Conservation (phyloP, 2,329 filamentous ascomycete species). For the Cladosporium cucumerinum region DNA sequence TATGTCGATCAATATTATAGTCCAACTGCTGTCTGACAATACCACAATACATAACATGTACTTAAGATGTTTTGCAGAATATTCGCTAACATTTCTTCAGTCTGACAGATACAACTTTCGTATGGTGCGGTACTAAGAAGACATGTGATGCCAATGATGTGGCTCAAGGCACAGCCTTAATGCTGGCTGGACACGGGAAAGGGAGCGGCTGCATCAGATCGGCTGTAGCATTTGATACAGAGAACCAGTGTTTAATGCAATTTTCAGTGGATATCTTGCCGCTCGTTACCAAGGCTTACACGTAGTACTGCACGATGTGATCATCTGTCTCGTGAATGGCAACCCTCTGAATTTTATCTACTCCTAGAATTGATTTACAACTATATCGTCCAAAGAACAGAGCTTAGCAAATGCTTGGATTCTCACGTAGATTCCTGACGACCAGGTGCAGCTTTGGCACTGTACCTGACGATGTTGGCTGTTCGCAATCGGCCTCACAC, state of each 20-base stretch:
- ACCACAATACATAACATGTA: constrained; percentile 5
- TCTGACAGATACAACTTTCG: not conserved
- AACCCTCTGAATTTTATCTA: not conserved
- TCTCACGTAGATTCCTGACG: not conserved
- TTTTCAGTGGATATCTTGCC: not conserved
- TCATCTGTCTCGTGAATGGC: not conserved
- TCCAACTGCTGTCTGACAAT: constrained; percentile 20
- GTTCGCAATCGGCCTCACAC: not conserved
- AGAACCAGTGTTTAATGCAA: not conserved
- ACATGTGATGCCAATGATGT: not conserved
- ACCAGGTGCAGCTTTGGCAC: not conserved
- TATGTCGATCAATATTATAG: constrained; percentile 17
- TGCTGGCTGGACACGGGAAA: not conserved
- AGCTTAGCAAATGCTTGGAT: not conserved
- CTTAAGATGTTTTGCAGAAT: not conserved
- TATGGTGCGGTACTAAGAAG: not conserved
- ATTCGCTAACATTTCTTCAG: constrained; percentile 3
- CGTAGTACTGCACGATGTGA: not conserved
- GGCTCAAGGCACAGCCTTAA: not conserved
- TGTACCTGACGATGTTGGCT: not conserved
- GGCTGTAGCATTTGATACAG: not conserved
- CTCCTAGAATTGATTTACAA: not conserved
- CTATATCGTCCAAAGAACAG: not conserved
- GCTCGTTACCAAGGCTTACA: not conserved
- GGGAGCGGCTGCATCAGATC: not conserved